A percentile compares a stretch with the other conserved stretches of the same genome.
phyloP scores from a whole-genome alignment of 176 grass and related monocot species.

The Tillandsia fasciculata region DNA sequence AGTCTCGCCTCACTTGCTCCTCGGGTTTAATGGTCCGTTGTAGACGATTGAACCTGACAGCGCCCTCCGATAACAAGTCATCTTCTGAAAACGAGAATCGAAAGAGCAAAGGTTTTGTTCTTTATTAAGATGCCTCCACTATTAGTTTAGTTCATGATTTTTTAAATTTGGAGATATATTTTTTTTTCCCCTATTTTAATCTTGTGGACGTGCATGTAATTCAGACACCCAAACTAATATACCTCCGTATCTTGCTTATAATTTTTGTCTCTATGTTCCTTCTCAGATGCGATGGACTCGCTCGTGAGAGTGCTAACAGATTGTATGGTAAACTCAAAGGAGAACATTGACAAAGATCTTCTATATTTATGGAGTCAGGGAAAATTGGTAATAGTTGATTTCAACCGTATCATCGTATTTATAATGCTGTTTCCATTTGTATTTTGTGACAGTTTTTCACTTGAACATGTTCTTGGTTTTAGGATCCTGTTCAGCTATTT shows the following conservation, averaged over 20 bases:
- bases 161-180: background rate
- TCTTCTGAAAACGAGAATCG: constrained; percentile 20
- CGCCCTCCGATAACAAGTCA: constrained; percentile 21
- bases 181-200: background rate
- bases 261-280: constrained; percentile 14
- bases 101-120: constrained; percentile 34
- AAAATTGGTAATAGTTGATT: constrained; percentile 20
- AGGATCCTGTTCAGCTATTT: constrained; percentile 60
- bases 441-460: background rate
- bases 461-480: constrained; percentile 4
- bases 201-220: no score
- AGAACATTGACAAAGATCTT: constrained; percentile 51
- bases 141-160: background rate
- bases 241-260: background rate
- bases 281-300: constrained; percentile 58
- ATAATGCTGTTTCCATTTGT: background rate
- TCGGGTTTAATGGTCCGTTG: constrained; percentile 19
- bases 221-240: background rate
- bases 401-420: background rate
- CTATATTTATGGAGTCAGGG: constrained; percentile 30
- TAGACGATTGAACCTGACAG: constrained; percentile 38
- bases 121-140: constrained; percentile 4
- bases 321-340: constrained; percentile 60
- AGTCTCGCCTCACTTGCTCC: constrained; percentile 19
- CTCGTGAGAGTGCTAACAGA: constrained; percentile 53